Evolutionary conservation across 805 yeast species (phyloP), one percentile per base, ranked within the genome.

Genomic region (Candida cerambycidarum): DNA sequence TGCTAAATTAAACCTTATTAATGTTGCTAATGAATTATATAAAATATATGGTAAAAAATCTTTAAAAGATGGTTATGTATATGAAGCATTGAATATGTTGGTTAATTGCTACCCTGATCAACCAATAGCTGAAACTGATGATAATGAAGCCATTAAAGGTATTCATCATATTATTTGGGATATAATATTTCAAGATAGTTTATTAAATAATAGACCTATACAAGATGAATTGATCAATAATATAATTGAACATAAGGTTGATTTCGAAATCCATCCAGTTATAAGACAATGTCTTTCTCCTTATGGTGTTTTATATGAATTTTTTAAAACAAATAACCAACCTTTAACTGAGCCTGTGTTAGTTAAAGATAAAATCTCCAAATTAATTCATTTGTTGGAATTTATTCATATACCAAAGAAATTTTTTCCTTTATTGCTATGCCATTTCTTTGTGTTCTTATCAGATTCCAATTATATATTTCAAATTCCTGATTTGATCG

Each of bases 281-380:
- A 70, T 85, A 53, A 75, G 81, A 50, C 90, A 85, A 58, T 75
- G 85, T 18, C 58, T 85, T 39, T 65, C 92, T 4, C 93, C 93
- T 35, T 81, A 84, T 56, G 89, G 83, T 1, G 77, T 83, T 0
- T 64, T 85, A 17, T 68, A 69, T 45, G 74, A 74, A 46, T 80
- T 76, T 52, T 73, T 74, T 56, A 61, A 62, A 13, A 57, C 62
- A 1, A 33, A 42, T 3, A 40, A 28, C 28, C 14, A 40, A 30
- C 2, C 31, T 8, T 34, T 11, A 5, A 15, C 13, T 2, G 39
- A 32, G 10, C 13, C 71, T 32, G 23, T 43, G 8, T 32, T 32
- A 10, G 48, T 43, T 8, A 49, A 46, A 32, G 41, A 43, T 18
- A 44, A 46, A 17, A 57, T 80, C 11, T 56, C 83, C 18, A 64